These are phyloP conservation scores for Zygosaccharomyces gambellarensis DNA, from an alignment of 805 yeast species.

Conservation along the genomic window DNA sequence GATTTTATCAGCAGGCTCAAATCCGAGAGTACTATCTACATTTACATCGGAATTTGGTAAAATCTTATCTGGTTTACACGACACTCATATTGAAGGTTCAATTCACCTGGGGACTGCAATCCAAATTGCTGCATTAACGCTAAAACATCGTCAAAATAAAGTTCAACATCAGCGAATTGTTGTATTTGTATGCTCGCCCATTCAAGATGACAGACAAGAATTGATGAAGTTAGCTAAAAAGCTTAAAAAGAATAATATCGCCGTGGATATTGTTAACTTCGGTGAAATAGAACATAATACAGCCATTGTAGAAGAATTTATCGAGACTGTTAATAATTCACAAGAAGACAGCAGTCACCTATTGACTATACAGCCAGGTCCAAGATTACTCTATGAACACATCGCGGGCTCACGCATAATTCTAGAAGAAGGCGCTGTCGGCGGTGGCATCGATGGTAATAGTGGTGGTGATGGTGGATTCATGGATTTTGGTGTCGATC, in stretches of 20 bases:
- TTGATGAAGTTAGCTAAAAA: slow-evolving; percentile 82
- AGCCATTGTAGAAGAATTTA: slow-evolving; percentile 71
- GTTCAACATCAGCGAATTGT: slow-evolving; percentile 87
- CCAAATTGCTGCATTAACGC: slow-evolving; percentile 89
- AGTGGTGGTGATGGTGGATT: slow-evolving; percentile 46
- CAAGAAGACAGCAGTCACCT: slow-evolving; percentile 76
- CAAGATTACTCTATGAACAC: slow-evolving; percentile 75
- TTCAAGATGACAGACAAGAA: slow-evolving; percentile 59
- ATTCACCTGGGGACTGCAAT: slow-evolving; percentile 73
- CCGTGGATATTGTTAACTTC: slow-evolving; percentile 84
- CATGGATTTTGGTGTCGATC: slow-evolving; percentile 72
- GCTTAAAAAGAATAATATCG: slow-evolving; percentile 87
- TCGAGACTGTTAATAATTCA: slow-evolving; percentile 54
- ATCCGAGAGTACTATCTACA: slow-evolving; percentile 84
- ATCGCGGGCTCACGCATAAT: slow-evolving; percentile 73
- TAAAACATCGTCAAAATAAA: slow-evolving; percentile 93
- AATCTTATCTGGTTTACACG: slow-evolving; percentile 77
- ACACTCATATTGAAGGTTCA: slow-evolving; percentile 64
- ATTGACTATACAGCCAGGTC: slow-evolving; percentile 84
- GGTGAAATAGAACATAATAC: slow-evolving; percentile 84
- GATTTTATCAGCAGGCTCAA: slow-evolving; percentile 79
- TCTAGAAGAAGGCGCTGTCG: slow-evolving; percentile 52
- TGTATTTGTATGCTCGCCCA: slow-evolving; percentile 85
- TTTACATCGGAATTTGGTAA: slow-evolving; percentile 84
- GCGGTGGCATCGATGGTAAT: slow-evolving; percentile 39